Percentiles rank a stretch among this genome's conserved stretches.
Evolutionary conservation across 306 rosid species (phyloP).

Genomic region (Styphnolobium japonicum): DNA sequence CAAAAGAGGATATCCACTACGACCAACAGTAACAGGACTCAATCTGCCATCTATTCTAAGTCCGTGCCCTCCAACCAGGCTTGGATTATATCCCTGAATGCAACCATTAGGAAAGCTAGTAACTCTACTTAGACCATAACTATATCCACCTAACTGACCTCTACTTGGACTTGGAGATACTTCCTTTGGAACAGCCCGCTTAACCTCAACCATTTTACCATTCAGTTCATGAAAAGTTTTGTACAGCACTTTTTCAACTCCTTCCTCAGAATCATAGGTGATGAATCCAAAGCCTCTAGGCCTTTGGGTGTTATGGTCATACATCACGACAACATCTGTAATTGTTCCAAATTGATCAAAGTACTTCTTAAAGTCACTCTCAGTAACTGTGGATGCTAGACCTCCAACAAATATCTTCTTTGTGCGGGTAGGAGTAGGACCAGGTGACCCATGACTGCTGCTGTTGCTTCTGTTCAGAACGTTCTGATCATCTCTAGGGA

Average conservation of each 20-base stretch:
- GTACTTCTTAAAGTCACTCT: constrained; percentile 51
- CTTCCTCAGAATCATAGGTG: constrained; percentile 56
- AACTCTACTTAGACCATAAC: constrained; percentile 44
- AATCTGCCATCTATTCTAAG: constrained; percentile 43
- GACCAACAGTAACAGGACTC: constrained; percentile 47
- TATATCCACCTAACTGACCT: constrained; percentile 49
- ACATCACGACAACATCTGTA: constrained; percentile 61
- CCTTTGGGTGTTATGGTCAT: constrained; percentile 57
- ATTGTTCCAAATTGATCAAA: constrained; percentile 60
- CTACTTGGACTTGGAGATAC: constrained; percentile 45
- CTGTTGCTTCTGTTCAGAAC: constrained; percentile 42
- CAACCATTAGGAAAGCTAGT: constrained; percentile 44
- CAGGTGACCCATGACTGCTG: constrained; percentile 52
- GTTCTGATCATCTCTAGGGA: constrained; percentile 60
- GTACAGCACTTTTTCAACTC: constrained; percentile 49
- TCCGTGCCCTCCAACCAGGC: constrained; percentile 44
- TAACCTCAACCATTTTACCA: constrained; percentile 62
- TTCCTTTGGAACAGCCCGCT: constrained; percentile 63
- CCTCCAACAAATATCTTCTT: constrained; percentile 64
- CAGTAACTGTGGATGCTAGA: constrained; percentile 51
- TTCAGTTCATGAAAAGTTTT: constrained; percentile 53
- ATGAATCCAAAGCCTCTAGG: constrained; percentile 63
- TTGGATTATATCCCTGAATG: constrained; percentile 47
- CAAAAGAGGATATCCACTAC: constrained; percentile 44
- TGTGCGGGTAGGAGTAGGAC: constrained; percentile 44